phyloP scores from a whole-genome alignment of 1,284 basidiomycete species.

The Ganoderma sinense region DNA sequence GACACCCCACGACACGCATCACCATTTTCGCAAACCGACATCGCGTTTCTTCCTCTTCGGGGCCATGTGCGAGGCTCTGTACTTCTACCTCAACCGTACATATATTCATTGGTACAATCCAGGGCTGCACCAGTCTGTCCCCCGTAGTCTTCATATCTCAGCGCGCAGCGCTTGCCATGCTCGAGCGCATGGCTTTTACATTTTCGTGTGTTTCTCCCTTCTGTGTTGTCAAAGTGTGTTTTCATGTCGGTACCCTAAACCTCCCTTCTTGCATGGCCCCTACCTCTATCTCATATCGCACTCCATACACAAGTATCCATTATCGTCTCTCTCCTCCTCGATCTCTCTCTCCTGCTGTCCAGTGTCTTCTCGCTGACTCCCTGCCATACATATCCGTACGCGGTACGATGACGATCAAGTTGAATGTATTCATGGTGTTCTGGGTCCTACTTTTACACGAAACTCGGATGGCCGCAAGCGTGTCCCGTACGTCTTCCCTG shows the following conservation, averaged over 20 bases:
- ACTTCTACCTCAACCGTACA: conserved; percentile 30
- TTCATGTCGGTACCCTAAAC: conserved; percentile 19
- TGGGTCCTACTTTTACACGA: neutral
- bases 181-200: neutral
- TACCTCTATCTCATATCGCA: conserved; percentile 15
- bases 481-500: neutral
- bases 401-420: conserved; percentile 6
- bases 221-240: conserved; percentile 4
- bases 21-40: neutral
- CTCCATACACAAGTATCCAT: conserved; percentile 20
- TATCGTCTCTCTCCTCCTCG: neutral
- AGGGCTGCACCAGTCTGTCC: conserved; percentile 11
- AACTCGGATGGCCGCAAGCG: neutral
- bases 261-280: conserved; percentile 25
- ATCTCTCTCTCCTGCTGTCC: conserved; percentile 1
- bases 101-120: conserved; percentile 28
- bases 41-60: conserved; percentile 6
- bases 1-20: neutral
- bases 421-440: conserved; percentile 2
- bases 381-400: conserved; percentile 9
- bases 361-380: conserved; percentile 3
- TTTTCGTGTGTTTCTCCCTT: neutral
- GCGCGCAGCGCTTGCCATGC: neutral
- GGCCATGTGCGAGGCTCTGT: conserved; percentile 20
- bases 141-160: conserved; percentile 9